Evolutionary conservation across 2,329 filamentous ascomycete genomes (phyloP).

Genomic region (Cadophora sp.): DNA sequence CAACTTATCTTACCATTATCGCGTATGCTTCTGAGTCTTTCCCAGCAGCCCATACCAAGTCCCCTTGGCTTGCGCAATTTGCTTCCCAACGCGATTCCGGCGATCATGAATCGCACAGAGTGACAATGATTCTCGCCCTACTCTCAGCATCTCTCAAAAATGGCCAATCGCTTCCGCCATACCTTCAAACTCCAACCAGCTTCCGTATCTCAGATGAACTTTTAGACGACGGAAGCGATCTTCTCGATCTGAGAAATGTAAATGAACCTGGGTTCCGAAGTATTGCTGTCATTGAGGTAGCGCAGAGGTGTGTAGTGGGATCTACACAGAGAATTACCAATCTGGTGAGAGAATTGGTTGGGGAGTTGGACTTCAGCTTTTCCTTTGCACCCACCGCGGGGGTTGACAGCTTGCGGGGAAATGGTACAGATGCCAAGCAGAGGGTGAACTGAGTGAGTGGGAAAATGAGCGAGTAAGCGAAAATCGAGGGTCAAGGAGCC

Average conservation of each 20-base stretch:
- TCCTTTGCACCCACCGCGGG: background rate
- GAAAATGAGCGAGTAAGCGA: background rate
- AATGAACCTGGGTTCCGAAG: slow-evolving; percentile 74
- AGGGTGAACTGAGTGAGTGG: background rate
- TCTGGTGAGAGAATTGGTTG: slow-evolving; percentile 68
- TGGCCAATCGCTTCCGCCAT: slow-evolving; percentile 72
- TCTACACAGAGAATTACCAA: slow-evolving; percentile 67
- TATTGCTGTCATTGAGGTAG: slow-evolving; percentile 74
- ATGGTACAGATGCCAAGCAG: background rate
- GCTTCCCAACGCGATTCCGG: slow-evolving; percentile 57
- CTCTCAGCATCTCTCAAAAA: slow-evolving; percentile 71
- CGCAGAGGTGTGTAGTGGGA: slow-evolving; percentile 56
- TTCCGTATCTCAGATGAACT: slow-evolving; percentile 64
- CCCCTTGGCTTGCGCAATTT: slow-evolving; percentile 53
- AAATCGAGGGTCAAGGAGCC: no score
- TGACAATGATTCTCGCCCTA: slow-evolving; percentile 71
- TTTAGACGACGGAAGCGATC: slow-evolving; percentile 59
- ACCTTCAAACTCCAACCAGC: slow-evolving; percentile 64
- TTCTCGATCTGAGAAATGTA: slow-evolving; percentile 68
- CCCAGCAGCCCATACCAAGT: slow-evolving; percentile 13
- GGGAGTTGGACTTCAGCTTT: slow-evolving; percentile 69
- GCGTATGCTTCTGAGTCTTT: slow-evolving; percentile 65
- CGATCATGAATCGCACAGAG: slow-evolving; percentile 63
- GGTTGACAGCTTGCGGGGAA: background rate
- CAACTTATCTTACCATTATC: slow-evolving; percentile 71